Base-by-base conservation (phyloP, 2,329 filamentous ascomycete genomes). In the Trichoderma atroviride region DNA sequence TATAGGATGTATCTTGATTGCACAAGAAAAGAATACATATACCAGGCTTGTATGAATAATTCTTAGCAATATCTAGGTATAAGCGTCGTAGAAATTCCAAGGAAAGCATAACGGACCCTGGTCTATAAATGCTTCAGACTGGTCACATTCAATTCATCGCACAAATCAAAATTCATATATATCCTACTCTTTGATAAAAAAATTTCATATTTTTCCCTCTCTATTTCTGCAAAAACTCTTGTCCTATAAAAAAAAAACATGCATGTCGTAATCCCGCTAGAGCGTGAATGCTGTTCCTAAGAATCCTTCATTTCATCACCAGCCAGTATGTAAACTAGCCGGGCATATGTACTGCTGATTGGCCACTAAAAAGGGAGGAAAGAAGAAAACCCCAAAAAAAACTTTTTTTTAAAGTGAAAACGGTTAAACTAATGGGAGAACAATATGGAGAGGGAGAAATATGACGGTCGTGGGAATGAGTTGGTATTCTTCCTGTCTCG, bases 251-350 rank as follows among this genome's bases (percentile, higher is more conserved):
- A 50, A 61, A 43, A 40, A 55, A 56, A 66, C 56, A 70, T 66
- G 47, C 68, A 70, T 70, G 68, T 53, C 62, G 56, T 61, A 60
- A 70, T 70, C 47, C 61, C 66, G 56, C 56, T 59, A 65, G 14
- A 56, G n/a, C 64, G 55, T 67, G 55, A 59, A 67, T 67, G 40
- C 55, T 56, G 37, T 66, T 59, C 56, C 56, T 50, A 66, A 50
- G 59, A n/a, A 35, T 52, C 60, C 68, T 70, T 59, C 68, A 37
- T 56, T 59, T 70, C 68, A 66, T 70, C 61, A 70, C 43, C 61
- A 57, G 53, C 53, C 60, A 52, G 52, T 50, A 43, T n/a, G 5
- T 9, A 22, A 31, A 40, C 53, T 29, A 22, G 11, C 55, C 13
- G 55, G 55, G 40, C 64, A 59, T 67, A 67, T 67, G 29, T 62